Percentiles rank a stretch among this genome's conserved stretches.
Evolutionary conservation across 2,329 filamentous ascomycete species (phyloP).

Genomic region (Fusarium sp.): DNA sequence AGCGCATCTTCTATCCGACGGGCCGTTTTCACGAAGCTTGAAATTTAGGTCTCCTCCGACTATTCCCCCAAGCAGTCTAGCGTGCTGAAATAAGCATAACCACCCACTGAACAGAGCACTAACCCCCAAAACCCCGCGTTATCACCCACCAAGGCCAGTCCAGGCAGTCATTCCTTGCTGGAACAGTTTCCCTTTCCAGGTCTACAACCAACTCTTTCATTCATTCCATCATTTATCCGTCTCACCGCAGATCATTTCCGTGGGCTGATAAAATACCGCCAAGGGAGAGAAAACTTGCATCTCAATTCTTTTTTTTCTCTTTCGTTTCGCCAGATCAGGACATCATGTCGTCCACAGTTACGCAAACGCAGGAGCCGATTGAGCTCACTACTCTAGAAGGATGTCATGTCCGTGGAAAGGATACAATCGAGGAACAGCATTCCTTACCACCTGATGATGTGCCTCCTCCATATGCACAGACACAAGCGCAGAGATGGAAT

Average conservation of each 20-base stretch:
- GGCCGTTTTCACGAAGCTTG: not conserved
- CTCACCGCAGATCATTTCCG: not conserved
- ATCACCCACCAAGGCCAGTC: not conserved
- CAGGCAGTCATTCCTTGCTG: not conserved
- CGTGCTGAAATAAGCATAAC: not conserved
- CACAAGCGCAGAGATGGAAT: slow-evolving; percentile 53
- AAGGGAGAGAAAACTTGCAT: not conserved
- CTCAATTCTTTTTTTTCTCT: no score
- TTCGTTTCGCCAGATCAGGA: not conserved
- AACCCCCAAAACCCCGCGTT: not conserved
- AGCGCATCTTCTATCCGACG: not conserved
- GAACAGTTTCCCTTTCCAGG: slow-evolving; percentile 9
- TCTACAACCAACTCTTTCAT: not conserved
- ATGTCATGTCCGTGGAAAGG: slow-evolving; percentile 9
- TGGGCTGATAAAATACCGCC: not conserved
- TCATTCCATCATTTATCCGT: not conserved
- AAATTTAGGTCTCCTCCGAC: not conserved
- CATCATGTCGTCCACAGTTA: slow-evolving; percentile 28
- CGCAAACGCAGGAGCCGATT: slow-evolving; percentile 21
- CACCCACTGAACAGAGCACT: not conserved
- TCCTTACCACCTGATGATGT: slow-evolving; percentile 11
- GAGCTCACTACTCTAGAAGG: slow-evolving; percentile 22
- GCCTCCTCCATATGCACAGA: slow-evolving; percentile 47
- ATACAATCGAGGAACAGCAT: slow-evolving; percentile 7
- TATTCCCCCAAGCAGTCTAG: slow-evolving; percentile 5